Evolutionary conservation across 768 basidiomycete genomes (phyloP).

Genomic region (Rhizopogon rudus): DNA sequence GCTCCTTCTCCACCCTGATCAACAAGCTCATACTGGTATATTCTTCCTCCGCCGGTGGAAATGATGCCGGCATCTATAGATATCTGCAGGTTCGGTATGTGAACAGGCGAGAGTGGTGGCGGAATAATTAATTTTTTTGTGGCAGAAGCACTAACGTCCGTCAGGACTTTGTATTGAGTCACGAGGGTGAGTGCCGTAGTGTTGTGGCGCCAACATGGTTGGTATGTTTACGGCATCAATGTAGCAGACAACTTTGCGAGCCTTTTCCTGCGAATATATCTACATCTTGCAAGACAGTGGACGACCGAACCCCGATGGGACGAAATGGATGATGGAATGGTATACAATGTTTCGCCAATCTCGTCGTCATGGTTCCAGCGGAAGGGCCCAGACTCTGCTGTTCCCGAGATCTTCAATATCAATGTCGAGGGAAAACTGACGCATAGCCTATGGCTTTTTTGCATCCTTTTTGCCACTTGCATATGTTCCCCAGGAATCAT

Average conservation of each 20-base stretch:
- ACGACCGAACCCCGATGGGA: not conserved
- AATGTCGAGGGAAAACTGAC: conserved; percentile 51
- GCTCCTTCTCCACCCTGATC: conserved; percentile 13
- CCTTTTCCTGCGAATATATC: not conserved
- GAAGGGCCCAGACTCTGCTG: not conserved
- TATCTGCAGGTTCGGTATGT: not conserved
- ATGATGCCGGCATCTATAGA: conserved; percentile 13
- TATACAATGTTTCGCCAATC: not conserved
- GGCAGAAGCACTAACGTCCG: not conserved
- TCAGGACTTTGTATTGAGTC: not conserved
- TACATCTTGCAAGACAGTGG: not conserved
- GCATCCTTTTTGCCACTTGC: conserved; percentile 24
- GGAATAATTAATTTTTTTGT: not conserved
- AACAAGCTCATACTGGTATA: conserved; percentile 8
- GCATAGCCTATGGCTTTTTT: conserved; percentile 44
- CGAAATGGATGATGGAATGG: not conserved
- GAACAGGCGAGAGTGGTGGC: not conserved
- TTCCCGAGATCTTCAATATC: conserved; percentile 26
- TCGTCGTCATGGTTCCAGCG: not conserved
- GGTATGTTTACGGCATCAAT: not conserved
- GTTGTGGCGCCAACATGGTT: not conserved
- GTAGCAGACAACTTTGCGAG: not conserved
- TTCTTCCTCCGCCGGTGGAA: not conserved
- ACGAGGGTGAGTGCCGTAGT: not conserved
- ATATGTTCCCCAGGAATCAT: not conserved